Base-by-base conservation (phyloP, 2,329 filamentous ascomycete species). In the Raffaelea albimanens region DNA sequence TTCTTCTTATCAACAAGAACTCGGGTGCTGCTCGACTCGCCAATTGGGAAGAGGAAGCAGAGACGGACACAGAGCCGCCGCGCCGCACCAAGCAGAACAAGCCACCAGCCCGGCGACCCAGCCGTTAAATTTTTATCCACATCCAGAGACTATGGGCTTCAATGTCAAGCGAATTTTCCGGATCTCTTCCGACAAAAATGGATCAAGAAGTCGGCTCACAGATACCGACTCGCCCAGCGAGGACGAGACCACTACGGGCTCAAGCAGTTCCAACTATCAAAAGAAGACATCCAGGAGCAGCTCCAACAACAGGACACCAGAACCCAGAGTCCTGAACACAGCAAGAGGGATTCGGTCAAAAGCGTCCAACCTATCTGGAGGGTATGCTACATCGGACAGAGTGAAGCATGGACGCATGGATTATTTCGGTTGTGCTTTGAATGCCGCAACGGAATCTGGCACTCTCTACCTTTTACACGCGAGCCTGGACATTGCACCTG, bases 81-180 rank as follows among this genome's bases (percentile, higher is more conserved):
- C n/a, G n/a, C n/a, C n/a, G n/a, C n/a, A n/a, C n/a, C n/a, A n/a
- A n/a, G n/a, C n/a, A n/a, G n/a, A n/a, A n/a, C n/a, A n/a, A n/a
- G n/a, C n/a, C n/a, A n/a, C n/a, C n/a, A n/a, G n/a, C n/a, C n/a
- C n/a, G n/a, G n/a, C n/a, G n/a, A n/a, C n/a, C n/a, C n/a, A n/a
- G n/a, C 18, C 16, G 13, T 21, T n/a, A 38, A 10, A 5, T 16
- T 38, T 16, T 38, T 38, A 5, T 19, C 13, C 14, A 10, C 34
- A n/a, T 16, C 8, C 19, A 40, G 34, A 31, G 18, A 21, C 11
- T n/a, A 55, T 55, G 53, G 52, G 41, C 7, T 53, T 55, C 22
- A 23, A 55, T 43, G 44, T 54, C 14, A 53, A 46, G 19, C 44
- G 22, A 21, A 48, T 55, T 14, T 49, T 55, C 7, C 50, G 52